Conservation (phyloP, 148 eudicot genomes). For the Cornus kousa region DNA sequence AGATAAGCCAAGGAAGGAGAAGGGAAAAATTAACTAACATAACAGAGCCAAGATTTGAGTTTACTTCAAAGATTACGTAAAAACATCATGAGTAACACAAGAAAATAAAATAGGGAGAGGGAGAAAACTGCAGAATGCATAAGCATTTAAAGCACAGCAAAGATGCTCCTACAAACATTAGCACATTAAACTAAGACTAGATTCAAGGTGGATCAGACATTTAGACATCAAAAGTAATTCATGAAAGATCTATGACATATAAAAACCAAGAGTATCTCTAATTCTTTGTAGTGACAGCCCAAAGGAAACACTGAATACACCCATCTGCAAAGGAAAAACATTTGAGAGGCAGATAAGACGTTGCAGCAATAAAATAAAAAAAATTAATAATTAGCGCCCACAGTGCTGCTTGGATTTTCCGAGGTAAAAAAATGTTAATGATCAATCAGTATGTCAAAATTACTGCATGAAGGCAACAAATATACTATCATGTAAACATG, state of each 20-base stretch:
- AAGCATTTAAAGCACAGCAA: not conserved
- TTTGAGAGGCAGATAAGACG: not conserved
- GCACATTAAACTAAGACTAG: not conserved
- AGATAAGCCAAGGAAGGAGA: constrained; percentile 2
- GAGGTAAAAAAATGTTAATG: not conserved
- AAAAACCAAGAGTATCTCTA: not conserved
- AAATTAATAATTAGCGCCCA: not conserved
- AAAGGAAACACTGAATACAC: not conserved
- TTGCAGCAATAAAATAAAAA: not conserved
- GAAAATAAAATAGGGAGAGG: not conserved
- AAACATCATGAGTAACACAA: not conserved
- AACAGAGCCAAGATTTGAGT: not conserved
- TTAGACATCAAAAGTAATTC: not conserved
- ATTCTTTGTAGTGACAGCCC: not conserved
- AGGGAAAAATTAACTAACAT: constrained; percentile 1
- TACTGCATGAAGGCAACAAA: not conserved
- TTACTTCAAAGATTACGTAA: not conserved
- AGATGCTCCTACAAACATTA: not conserved
- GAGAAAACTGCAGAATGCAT: constrained; percentile 1
- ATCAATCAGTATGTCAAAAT: not conserved
- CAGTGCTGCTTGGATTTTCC: not conserved
- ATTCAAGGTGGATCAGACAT: not conserved
- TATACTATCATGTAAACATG: not conserved
- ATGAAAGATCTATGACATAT: not conserved
- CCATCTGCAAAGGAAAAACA: not conserved